A percentile compares a stretch with the other conserved stretches of the same genome.
Evolutionary conservation across 2,329 filamentous ascomycete genomes (phyloP).

Genomic region (Metarhizium album): DNA sequence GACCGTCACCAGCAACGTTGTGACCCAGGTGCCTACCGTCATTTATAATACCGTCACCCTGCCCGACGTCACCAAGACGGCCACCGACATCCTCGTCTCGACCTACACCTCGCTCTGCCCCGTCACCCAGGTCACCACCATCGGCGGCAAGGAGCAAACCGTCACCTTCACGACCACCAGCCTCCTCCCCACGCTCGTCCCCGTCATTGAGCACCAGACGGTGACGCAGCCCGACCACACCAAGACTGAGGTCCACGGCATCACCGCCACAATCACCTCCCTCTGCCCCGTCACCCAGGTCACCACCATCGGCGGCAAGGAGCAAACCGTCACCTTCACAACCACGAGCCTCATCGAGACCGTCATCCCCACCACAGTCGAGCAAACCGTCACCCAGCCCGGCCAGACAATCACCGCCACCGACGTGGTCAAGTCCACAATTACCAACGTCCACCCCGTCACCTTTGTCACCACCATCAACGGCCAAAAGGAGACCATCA

Average conservation of each 20-base stretch:
- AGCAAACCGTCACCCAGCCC: constrained; percentile 10
- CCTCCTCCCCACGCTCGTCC: constrained; percentile 17
- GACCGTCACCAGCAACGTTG: constrained; percentile 15
- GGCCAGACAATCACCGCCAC: constrained; percentile 9
- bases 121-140: constrained; percentile 25
- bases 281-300: constrained; percentile 34
- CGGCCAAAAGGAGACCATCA: constrained; percentile 25
- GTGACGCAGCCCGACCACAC: constrained; percentile 21
- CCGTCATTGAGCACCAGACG: constrained; percentile 19
- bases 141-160: constrained; percentile 10
- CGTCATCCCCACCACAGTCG: constrained; percentile 20
- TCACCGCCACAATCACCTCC: constrained; percentile 31
- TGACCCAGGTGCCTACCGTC: constrained; percentile 19
- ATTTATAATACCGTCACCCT: constrained; percentile 20
- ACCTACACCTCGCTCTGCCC: constrained; percentile 34
- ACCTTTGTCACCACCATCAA: constrained; percentile 32
- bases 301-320: constrained; percentile 30
- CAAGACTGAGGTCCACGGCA: constrained; percentile 20
- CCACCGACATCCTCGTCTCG: constrained; percentile 23
- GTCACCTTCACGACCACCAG: constrained; percentile 15
- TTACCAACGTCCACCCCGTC: constrained; percentile 25
- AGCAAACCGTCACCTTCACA: constrained; percentile 25
- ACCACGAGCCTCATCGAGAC: constrained; percentile 28
- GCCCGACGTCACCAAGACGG: constrained; percentile 17
- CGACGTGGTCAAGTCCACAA: constrained; percentile 26